Conservation (phyloP, 2,329 filamentous ascomycete species). For the Aspergillus aculeatus region DNA sequence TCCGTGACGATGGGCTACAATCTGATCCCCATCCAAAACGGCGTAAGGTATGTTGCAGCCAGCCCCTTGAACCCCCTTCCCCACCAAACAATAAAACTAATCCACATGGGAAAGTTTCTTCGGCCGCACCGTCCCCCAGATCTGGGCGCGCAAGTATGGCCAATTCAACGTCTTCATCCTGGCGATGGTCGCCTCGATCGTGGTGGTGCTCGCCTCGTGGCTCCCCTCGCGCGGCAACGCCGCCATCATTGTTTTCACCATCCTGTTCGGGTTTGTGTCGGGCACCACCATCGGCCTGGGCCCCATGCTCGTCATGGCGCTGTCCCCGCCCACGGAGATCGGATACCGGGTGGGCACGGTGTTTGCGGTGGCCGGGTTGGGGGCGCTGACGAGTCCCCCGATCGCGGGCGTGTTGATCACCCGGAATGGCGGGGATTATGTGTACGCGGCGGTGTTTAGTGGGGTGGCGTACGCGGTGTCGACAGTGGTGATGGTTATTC, state of each 20-base stretch:
- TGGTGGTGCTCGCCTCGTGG: conserved; percentile 20
- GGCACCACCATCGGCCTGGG: conserved; percentile 62
- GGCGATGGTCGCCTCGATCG: conserved; percentile 8
- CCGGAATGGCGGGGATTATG: no score
- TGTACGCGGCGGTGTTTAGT: no score
- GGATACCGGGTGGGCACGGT: conserved; percentile 59
- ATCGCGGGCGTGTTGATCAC: no score
- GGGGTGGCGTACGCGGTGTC: no score
- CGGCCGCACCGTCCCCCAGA: conserved; percentile 18
- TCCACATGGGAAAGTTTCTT: conserved; percentile 11
- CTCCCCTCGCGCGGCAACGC: conserved; percentile 46
- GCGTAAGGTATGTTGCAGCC: no score
- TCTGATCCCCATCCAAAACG: no score
- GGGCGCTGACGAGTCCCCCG: no score
- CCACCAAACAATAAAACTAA: no score
- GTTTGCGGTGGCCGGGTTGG: no score
- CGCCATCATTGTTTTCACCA: conserved; percentile 60
- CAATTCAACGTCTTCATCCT: conserved; percentile 20
- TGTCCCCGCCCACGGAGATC: conserved; percentile 65
- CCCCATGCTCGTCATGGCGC: conserved; percentile 60
- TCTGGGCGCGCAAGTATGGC: conserved; percentile 18
- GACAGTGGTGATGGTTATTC: no score
- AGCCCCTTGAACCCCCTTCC: no score
- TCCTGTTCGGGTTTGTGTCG: conserved; percentile 64
- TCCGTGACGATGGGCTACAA: conserved; percentile 6